Conservation (phyloP, 2,329 filamentous ascomycete genomes). For the Fonsecaea pugnacius region DNA sequence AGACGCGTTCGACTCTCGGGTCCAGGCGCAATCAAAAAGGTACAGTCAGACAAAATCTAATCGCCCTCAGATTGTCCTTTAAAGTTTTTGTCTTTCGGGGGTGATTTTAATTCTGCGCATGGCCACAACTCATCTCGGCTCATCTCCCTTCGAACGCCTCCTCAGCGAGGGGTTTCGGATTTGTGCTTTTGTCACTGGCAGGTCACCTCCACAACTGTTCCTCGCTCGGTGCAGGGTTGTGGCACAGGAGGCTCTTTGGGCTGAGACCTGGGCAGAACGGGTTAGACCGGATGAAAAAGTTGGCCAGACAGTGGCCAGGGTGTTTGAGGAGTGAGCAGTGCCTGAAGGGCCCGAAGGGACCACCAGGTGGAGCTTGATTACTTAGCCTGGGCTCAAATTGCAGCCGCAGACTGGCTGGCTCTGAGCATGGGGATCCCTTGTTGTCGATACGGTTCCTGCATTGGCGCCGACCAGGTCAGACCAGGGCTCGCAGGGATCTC, state of each 20-base stretch:
- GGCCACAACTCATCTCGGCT: slow-evolving; percentile 20
- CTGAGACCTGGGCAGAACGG: slow-evolving; percentile 27
- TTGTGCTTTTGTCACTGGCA: background rate
- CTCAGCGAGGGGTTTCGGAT: slow-evolving; percentile 12
- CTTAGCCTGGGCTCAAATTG: slow-evolving; percentile 13
- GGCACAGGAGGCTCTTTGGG: slow-evolving; percentile 29
- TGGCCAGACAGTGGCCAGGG: slow-evolving; percentile 25
- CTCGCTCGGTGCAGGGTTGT: slow-evolving; percentile 24
- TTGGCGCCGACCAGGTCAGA: slow-evolving; percentile 28
- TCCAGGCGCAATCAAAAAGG: background rate
- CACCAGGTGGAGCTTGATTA: background rate
- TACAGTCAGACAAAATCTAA: background rate
- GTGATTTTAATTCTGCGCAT: background rate
- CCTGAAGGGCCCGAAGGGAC: background rate
- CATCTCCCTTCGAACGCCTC: slow-evolving; percentile 22
- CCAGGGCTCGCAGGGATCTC: slow-evolving; percentile 15
- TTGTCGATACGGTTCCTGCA: slow-evolving; percentile 31
- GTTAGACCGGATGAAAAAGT: slow-evolving; percentile 20
- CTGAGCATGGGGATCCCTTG: slow-evolving; percentile 17
- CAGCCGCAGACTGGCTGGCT: slow-evolving; percentile 5
- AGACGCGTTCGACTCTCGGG: background rate
- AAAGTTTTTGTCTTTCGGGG: background rate
- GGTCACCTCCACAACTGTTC: slow-evolving; percentile 4
- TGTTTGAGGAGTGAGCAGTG: slow-evolving; percentile 10
- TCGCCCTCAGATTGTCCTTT: background rate